Base-by-base conservation (phyloP, 1,284 basidiomycete genomes). In the Austroboletus niveus region DNA sequence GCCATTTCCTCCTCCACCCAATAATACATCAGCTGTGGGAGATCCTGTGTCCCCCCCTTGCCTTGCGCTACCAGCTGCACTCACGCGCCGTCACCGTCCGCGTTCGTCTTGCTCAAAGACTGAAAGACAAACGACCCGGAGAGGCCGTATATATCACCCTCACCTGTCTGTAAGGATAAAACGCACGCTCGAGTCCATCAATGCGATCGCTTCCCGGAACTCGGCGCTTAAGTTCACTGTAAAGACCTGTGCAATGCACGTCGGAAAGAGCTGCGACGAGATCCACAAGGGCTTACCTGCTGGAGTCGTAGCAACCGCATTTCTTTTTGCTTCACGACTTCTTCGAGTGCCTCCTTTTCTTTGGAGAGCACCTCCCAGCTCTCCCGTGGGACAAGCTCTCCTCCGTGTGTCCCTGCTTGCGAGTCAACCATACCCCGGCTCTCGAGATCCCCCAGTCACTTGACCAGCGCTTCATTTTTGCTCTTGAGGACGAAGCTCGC, bases 111-210 rank as follows among this genome's bases (percentile, higher is more conserved):
- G 45, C 59, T 59, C 35, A 71, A 62, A 1, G 87, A 85, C 62
- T 84, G 81, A 66, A 90, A 90, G 24, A 87, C 82, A 61, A 89
- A 89, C 31, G 80, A 79, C 12, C 85, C 82, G 48, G 74, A 75
- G 8, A 88, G 73, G 62, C 91, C 88, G 66, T 85, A 93, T 52
- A 87, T 75, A 89, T 93, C 48, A 94, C 82, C 34, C 89, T 80
- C 40, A 94, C 85, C 57, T 89, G 84, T 0, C 91, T 91, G 49
- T 90, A 92, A 5, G 85, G 86, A 55, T 89, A 85, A 65, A 94
- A 94, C 1, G 85, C 84, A 35, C 94, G 76, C 68, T 92, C 93
- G 58, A 92, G 82, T 2, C 92, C 93, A 1, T 83, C 0, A 84
- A 82, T 1, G 84, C 82, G 45, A 94, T 85, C 12, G 89, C 84